These are phyloP conservation scores for Plantago coronopus DNA, from an alignment of 305 asterid species.

Conservation along the genomic window DNA sequence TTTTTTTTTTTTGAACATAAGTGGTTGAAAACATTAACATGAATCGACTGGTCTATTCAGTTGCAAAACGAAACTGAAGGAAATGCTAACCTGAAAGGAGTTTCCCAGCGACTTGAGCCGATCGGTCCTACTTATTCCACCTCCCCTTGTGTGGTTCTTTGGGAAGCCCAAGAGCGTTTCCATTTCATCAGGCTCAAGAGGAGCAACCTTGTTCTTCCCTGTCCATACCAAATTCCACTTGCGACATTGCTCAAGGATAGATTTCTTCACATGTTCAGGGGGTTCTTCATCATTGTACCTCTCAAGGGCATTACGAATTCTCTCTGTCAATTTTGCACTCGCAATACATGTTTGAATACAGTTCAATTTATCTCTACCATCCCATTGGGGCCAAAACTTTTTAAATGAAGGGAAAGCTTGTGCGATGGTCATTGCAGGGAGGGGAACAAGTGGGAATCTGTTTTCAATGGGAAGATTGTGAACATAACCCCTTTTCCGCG, in stretches of 20 bases:
- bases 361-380: constrained; percentile 59
- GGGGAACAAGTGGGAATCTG: constrained; percentile 71
- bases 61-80: neutral
- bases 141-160: constrained; percentile 80
- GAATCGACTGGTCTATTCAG: too few relatives aligned
- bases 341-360: constrained; percentile 75
- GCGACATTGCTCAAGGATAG: constrained; percentile 55
- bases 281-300: constrained; percentile 49
- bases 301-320: constrained; percentile 67
- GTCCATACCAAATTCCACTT: constrained; percentile 96
- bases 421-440: constrained; percentile 62
- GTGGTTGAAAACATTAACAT: too few relatives aligned
- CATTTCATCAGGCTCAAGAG: constrained; percentile 80
- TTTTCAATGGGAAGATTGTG: constrained; percentile 72
- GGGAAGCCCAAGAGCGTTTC: constrained; percentile 85
- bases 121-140: constrained; percentile 85
- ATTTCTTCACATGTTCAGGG: constrained; percentile 42
- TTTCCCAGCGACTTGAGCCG: constrained; percentile 81
- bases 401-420: constrained; percentile 72
- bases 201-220: constrained; percentile 78
- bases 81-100: constrained; percentile 62
- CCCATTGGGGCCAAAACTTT: constrained; percentile 97
- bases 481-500: constrained; percentile 80
- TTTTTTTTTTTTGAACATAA: too few relatives aligned
- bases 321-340: constrained; percentile 66